Evolutionary conservation across 768 basidiomycete genomes (phyloP).

Genomic region (Tylopilus subfusipes): DNA sequence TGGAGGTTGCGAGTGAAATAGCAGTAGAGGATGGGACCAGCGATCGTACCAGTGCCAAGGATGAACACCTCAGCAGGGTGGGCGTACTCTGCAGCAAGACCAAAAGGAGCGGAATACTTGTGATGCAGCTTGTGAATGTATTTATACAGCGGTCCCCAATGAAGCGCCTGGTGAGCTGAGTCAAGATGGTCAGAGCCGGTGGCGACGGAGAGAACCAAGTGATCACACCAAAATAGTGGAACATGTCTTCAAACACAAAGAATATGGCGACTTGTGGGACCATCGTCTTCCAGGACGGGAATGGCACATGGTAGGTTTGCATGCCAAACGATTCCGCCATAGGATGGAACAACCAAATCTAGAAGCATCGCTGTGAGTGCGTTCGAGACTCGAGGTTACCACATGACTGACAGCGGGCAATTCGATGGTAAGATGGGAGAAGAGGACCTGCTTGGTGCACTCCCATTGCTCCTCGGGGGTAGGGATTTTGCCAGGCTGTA

Average conservation of each 20-base stretch:
- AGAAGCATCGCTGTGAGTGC: background rate
- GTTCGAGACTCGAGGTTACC: background rate
- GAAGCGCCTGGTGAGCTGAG: slow-evolving; percentile 83
- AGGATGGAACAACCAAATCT: slow-evolving; percentile 93
- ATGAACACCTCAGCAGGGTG: slow-evolving; percentile 97
- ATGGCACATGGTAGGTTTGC: slow-evolving; percentile 90
- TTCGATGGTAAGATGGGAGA: slow-evolving; percentile 95
- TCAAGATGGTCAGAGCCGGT: background rate
- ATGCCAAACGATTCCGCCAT: slow-evolving; percentile 85
- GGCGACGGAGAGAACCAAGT: background rate
- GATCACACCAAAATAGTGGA: slow-evolving; percentile 78
- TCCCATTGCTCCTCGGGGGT: slow-evolving; percentile 85
- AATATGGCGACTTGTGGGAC: slow-evolving; percentile 77
- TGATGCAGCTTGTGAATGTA: slow-evolving; percentile 97
- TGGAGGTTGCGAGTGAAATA: slow-evolving; percentile 70
- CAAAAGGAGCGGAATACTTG: slow-evolving; percentile 95
- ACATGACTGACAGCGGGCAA: slow-evolving; percentile 66
- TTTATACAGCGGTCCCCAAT: slow-evolving; percentile 81
- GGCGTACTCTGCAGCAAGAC: slow-evolving; percentile 96
- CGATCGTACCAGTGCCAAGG: slow-evolving; percentile 87
- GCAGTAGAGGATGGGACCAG: slow-evolving; percentile 85
- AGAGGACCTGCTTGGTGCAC: slow-evolving; percentile 90
- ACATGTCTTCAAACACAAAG: slow-evolving; percentile 95
- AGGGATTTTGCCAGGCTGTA: slow-evolving; percentile 84
- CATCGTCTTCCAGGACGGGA: slow-evolving; percentile 71